These are phyloP conservation scores for Penicillium decumbens DNA, from an alignment of 2,329 filamentous ascomycete species.

Conservation along the genomic window DNA sequence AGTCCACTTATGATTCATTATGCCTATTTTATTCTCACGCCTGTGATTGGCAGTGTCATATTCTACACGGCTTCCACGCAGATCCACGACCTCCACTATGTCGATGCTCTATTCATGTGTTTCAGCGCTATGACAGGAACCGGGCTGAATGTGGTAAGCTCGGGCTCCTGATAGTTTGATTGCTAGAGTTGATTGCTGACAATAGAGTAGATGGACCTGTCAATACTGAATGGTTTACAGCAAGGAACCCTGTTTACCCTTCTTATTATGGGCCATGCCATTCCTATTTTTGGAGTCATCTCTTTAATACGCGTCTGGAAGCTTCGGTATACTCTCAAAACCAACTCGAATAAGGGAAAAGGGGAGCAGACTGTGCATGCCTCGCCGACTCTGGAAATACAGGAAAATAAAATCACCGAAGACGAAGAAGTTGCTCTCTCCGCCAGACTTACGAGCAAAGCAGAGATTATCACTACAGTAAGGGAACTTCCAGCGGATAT, in stretches of 20 bases:
- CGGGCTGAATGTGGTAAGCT: slow-evolving; percentile 57
- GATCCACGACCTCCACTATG: slow-evolving; percentile 52
- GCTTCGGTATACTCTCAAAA: not conserved
- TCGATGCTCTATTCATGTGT: slow-evolving; percentile 61
- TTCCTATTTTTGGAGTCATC: slow-evolving; percentile 52
- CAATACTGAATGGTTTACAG: slow-evolving; percentile 61
- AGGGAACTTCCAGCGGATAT: not conserved
- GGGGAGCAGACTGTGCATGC: not conserved
- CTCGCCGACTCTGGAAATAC: not conserved
- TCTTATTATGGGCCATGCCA: slow-evolving; percentile 61
- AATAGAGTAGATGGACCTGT: slow-evolving; percentile 43
- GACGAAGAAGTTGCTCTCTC: not conserved
- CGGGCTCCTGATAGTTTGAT: not conserved
- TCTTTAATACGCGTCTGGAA: slow-evolving; percentile 2
- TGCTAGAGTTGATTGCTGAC: not conserved
- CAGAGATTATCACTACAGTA: not conserved
- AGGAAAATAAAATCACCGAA: not conserved
- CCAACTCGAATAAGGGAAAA: not conserved
- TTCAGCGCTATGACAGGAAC: slow-evolving; percentile 63
- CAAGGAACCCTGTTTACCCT: slow-evolving; percentile 61
- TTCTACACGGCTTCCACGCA: slow-evolving; percentile 55
- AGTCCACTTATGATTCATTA: slow-evolving; percentile 64
- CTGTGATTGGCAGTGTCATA: slow-evolving; percentile 55
- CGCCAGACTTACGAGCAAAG: not conserved
- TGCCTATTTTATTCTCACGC: slow-evolving; percentile 57